phyloP scores from a whole-genome alignment of 2,329 filamentous ascomycete species.

The Alternaria dauci region DNA sequence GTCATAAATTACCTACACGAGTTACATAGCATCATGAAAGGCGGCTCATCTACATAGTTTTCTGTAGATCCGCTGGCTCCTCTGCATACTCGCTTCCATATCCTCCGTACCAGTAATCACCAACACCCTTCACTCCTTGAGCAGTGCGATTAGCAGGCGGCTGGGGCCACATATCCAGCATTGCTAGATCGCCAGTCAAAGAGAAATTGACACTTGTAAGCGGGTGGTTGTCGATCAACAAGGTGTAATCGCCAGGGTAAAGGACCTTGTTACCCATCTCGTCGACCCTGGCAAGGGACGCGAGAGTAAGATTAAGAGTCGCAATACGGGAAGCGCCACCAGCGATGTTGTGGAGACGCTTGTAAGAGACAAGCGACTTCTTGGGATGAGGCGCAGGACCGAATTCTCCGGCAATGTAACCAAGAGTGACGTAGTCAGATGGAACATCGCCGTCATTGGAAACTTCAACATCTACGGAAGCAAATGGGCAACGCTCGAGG shows the following conservation, averaged over 20 bases:
- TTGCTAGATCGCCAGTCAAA: slow-evolving; percentile 30
- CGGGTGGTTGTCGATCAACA: slow-evolving; percentile 34
- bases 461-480: slow-evolving; percentile 53
- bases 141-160: slow-evolving; percentile 32
- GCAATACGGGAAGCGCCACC: slow-evolving; percentile 47
- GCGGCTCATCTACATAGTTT: background rate
- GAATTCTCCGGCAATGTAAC: slow-evolving; percentile 59
- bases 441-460: slow-evolving; percentile 57
- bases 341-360: slow-evolving; percentile 54
- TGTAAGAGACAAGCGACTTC: slow-evolving; percentile 63
- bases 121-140: slow-evolving; percentile 28
- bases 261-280: slow-evolving; percentile 61
- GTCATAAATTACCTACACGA: background rate
- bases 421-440: slow-evolving; percentile 64
- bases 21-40: background rate
- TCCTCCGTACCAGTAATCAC: slow-evolving; percentile 33
- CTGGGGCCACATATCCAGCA: slow-evolving; percentile 42
- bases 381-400: slow-evolving; percentile 62
- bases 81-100: slow-evolving; percentile 19
- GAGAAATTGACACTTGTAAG: slow-evolving; percentile 31
- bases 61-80: background rate
- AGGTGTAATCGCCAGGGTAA: slow-evolving; percentile 62
- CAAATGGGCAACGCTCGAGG: slow-evolving; percentile 55
- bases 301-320: slow-evolving; percentile 58
- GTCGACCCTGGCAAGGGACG: slow-evolving; percentile 60